Evolutionary conservation across 2,329 filamentous ascomycete species (phyloP).

Genomic region (Emmonsiellopsis sp.): DNA sequence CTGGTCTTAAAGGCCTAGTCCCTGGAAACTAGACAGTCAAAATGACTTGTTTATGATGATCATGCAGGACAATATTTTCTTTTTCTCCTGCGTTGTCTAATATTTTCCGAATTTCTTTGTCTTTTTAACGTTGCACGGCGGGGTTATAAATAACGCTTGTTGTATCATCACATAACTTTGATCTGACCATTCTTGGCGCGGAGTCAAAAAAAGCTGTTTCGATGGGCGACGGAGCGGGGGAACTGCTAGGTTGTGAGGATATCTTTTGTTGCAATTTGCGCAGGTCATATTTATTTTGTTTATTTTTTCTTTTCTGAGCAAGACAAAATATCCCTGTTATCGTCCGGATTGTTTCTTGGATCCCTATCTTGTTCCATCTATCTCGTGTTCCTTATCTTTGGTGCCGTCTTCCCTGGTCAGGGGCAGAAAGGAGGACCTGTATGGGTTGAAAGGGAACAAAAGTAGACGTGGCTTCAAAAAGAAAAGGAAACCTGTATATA

Average conservation of each 20-base stretch:
- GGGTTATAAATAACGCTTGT: neutral
- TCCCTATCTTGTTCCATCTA: neutral
- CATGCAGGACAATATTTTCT: neutral
- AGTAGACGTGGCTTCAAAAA: neutral
- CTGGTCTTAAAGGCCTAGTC: conserved; percentile 62
- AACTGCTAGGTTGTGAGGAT: neutral
- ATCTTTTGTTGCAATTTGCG: too few relatives aligned
- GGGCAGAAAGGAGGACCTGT: neutral
- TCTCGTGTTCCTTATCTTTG: neutral
- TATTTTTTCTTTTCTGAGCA: neutral
- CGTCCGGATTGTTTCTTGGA: neutral
- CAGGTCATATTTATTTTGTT: neutral
- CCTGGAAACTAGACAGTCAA: conserved; percentile 32
- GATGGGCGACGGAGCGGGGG: neutral
- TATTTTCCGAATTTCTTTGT: neutral
- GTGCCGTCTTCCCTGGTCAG: neutral
- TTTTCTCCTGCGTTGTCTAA: neutral
- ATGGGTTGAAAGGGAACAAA: neutral
- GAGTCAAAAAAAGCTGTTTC: neutral
- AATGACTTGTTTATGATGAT: neutral
- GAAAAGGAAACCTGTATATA: neutral
- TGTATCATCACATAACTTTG: neutral
- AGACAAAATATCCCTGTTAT: neutral
- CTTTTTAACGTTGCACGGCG: neutral
- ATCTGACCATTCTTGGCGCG: neutral